phyloP scores from a whole-genome alignment of 441 rosid genomes.

The Populus hybrid region DNA sequence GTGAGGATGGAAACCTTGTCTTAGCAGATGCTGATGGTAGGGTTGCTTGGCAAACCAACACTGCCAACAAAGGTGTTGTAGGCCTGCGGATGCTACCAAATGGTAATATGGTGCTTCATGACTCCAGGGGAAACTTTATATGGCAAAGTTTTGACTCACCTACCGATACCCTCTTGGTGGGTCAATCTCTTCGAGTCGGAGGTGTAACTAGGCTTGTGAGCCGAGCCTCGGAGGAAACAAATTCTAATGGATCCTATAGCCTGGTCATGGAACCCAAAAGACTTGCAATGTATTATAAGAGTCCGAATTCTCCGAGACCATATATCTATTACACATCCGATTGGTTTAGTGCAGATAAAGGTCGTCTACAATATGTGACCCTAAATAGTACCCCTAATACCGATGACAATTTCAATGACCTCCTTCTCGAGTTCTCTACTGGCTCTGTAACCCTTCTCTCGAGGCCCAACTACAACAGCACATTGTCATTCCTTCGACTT shows the following conservation, averaged over 20 bases:
- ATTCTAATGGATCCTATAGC: conserved; percentile 49
- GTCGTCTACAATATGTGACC: too few species aligned
- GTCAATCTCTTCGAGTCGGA: neutral
- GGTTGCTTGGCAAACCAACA: conserved; percentile 25
- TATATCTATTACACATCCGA: too few species aligned
- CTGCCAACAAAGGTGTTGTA: too few species aligned
- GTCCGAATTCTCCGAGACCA: conserved; percentile 2
- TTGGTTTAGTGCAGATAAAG: too few species aligned
- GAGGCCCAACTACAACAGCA: too few species aligned
- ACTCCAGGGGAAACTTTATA: conserved; percentile 42
- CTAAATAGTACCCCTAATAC: too few species aligned
- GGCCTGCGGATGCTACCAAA: too few species aligned
- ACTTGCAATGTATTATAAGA: conserved; percentile 43
- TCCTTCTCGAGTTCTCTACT: too few species aligned
- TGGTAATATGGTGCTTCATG: conserved; percentile 12
- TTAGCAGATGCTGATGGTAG: conserved; percentile 54
- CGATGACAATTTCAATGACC: too few species aligned
- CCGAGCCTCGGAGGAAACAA: conserved; percentile 32
- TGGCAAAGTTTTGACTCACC: conserved; percentile 83
- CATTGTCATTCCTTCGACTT: too few species aligned
- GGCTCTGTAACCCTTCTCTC: too few species aligned
- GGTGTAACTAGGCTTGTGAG: conserved; percentile 50
- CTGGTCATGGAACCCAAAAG: conserved; percentile 52
- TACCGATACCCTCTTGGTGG: conserved; percentile 63
- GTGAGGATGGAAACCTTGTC: conserved; percentile 55